Percentiles rank a stretch among this genome's conserved stretches.
Conservation (phyloP, 768 basidiomycete species). For the Phaeolepiota aurea region DNA sequence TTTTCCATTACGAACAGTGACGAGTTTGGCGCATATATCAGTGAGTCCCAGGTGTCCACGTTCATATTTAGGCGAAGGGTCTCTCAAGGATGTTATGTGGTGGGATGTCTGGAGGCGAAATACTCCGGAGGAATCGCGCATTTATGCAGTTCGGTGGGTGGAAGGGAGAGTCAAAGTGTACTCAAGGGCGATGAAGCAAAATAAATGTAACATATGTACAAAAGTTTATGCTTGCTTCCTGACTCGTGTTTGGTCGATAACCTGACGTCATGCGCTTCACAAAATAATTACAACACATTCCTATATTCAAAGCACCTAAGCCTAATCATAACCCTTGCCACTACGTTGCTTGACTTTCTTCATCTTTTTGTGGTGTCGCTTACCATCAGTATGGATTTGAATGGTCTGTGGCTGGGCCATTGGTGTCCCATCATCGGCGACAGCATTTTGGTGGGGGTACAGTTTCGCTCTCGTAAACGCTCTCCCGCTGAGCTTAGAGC, state of each 20-base stretch:
- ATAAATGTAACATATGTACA: too few species aligned
- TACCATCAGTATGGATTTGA: constrained; percentile 33
- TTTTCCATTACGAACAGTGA: constrained; percentile 52
- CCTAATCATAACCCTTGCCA: constrained; percentile 81
- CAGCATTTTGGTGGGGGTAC: constrained; percentile 80
- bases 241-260: background rate
- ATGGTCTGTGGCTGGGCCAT: constrained; percentile 34
- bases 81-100: too few species aligned
- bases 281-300: constrained; percentile 4
- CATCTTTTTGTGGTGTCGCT: constrained; percentile 76
- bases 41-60: background rate
- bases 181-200: background rate
- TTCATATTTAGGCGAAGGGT: too few species aligned
- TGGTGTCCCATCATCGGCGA: constrained; percentile 73
- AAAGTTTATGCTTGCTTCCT: background rate
- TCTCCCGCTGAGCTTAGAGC: constrained; percentile 45
- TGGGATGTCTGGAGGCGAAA: too few species aligned
- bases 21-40: constrained; percentile 65
- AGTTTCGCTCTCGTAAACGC: constrained; percentile 54
- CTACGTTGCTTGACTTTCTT: constrained; percentile 83
- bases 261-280: background rate
- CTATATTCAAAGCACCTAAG: background rate
- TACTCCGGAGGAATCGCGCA: too few species aligned
- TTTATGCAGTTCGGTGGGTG: too few species aligned
- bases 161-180: too few species aligned